Evolutionary conservation across 2,329 filamentous ascomycete genomes (phyloP).

Genomic region (Fusarium virguliforme): DNA sequence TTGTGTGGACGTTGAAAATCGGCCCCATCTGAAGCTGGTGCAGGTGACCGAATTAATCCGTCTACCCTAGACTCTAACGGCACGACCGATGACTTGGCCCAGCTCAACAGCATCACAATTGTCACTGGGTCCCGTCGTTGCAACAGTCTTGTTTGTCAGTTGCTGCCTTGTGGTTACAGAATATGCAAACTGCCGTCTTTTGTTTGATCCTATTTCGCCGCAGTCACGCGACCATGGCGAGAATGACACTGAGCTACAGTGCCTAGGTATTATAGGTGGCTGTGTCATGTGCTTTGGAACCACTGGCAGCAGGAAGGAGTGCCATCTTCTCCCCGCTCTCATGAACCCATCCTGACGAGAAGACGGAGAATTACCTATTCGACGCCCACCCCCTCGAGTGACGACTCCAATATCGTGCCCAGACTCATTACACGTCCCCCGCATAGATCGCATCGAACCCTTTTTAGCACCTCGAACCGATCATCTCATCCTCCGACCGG

Average conservation of each 20-base stretch:
- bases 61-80: neutral
- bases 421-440: neutral
- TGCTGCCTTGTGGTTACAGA: constrained; percentile 1
- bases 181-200: constrained; percentile 27
- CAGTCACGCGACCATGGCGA: constrained; percentile 42
- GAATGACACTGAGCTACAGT: neutral
- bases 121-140: neutral
- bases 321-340: constrained; percentile 43
- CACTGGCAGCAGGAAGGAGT: constrained; percentile 30
- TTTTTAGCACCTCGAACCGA: constrained; percentile 4
- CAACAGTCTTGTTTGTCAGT: neutral
- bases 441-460: neutral
- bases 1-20: neutral
- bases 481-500: constrained; percentile 13
- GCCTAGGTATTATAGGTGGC: too few relatives aligned
- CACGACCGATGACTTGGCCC: neutral
- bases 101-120: constrained; percentile 15
- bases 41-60: neutral
- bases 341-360: constrained; percentile 34
- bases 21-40: neutral
- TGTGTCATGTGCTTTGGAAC: constrained; percentile 43
- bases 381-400: neutral
- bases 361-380: neutral
- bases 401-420: neutral
- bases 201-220: constrained; percentile 22